A percentile compares a stretch with the other conserved stretches of the same genome.
Conservation (phyloP, 1,139 yeast species). For the Hemisphaericaspora xylanilytica region DNA sequence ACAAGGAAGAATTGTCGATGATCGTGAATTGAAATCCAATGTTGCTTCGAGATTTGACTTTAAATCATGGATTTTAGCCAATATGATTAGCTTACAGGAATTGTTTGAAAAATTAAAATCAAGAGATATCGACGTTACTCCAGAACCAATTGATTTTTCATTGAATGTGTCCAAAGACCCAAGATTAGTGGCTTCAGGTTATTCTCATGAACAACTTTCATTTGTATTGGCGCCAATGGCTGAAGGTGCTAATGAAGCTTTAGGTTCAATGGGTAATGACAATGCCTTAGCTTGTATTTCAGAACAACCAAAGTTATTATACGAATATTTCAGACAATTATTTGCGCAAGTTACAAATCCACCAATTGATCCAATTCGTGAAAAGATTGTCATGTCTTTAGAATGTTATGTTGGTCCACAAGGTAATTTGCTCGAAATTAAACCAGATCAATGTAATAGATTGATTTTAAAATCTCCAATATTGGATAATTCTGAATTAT, state of each 20-base stretch:
- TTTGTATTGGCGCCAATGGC: constrained; percentile 93
- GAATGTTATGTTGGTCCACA: constrained; percentile 98
- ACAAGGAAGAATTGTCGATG: constrained; percentile 91
- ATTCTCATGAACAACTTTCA: constrained; percentile 87
- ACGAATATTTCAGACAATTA: constrained; percentile 92
- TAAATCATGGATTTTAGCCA: constrained; percentile 89
- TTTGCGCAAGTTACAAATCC: constrained; percentile 99
- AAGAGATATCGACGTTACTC: constrained; percentile 40
- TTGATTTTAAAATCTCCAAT: constrained; percentile 81
- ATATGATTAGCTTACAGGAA: constrained; percentile 80
- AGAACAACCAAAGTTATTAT: constrained; percentile 85
- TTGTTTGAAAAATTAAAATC: constrained; percentile 56
- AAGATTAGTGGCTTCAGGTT: constrained; percentile 82
- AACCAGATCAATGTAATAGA: constrained; percentile 88
- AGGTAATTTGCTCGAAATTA: constrained; percentile 91
- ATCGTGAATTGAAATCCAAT: constrained; percentile 74
- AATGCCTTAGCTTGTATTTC: constrained; percentile 95
- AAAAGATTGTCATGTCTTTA: constrained; percentile 92
- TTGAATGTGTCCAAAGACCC: constrained; percentile 73
- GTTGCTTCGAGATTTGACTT: constrained; percentile 89
- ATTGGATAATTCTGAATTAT: constrained; percentile 67
- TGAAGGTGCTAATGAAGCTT: constrained; percentile 89
- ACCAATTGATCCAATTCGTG: constrained; percentile 97
- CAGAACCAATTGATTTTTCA: constrained; percentile 22
- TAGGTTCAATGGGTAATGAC: constrained; percentile 99